Base-by-base conservation (phyloP, 176 grass and related monocot genomes). In the Oryza longistaminata region DNA sequence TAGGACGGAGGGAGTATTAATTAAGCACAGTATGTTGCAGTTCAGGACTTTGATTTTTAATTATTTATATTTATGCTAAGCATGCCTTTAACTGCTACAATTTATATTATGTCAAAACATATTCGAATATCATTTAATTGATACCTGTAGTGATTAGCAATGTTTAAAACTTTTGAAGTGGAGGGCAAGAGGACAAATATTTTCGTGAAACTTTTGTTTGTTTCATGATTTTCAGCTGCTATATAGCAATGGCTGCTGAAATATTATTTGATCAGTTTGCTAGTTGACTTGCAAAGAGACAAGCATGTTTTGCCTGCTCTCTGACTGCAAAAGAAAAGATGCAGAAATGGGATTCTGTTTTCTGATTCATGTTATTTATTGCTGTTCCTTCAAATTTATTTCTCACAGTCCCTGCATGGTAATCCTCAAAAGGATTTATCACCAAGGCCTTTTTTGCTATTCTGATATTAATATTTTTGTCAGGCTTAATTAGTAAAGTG, bases 101-200 rank as follows among this genome's bases (percentile, higher is more conserved):
- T 65, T 76, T 35, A 73, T 16, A 10, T 33, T 79, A 17, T 34
- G 45, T 43, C 25, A 10, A 68, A 79, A 79, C 64, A 31, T 62
- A 11, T 67, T 22, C 2, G 5, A 85, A 14, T 69, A 26, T 70
- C 16, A 67, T 80, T 48, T 74, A 80, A 74, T 24, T 66, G 14
- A 80, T 40, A 39, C 9, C 31, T 50, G 68, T 73, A 73, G 68
- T 80, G 25, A 81, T n/a, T 73, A 40, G 52, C 53, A 64, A 44
- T 49, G 27, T 10, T 71, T 46, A 46, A 33, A 24, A 12, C 39
- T 45, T 43, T 78, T 24, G 11, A 16, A 74, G 82, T 13, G 67
- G 21, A 50, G 44, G 14, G 44, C 46, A 61, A 45, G 64, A 43
- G 26, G 7, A 25, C 7, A 53, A 55, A 15, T 72, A 7, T 1